Evolutionary conservation across 345 rosid genomes (phyloP).

Genomic region (Salix viminalis): DNA sequence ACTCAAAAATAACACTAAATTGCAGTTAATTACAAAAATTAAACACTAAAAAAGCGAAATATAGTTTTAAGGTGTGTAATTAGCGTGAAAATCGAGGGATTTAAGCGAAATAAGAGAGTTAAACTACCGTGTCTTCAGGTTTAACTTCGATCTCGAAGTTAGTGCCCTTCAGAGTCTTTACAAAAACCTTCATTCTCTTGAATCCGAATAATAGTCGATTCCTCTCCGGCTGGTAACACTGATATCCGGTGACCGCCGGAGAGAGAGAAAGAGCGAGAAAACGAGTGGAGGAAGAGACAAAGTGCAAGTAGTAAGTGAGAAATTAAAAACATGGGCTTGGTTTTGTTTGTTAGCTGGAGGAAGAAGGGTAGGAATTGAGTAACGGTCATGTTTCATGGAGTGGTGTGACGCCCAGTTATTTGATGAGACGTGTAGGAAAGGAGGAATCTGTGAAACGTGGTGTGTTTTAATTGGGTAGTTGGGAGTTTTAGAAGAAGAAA

Average conservation of each 20-base stretch:
- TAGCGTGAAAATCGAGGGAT: background rate
- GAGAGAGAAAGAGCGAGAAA: background rate
- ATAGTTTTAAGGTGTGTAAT: background rate
- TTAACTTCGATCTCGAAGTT: slow-evolving; percentile 50
- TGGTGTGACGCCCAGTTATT: background rate
- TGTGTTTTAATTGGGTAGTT: background rate
- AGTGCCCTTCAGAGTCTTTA: slow-evolving; percentile 47
- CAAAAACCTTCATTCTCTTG: slow-evolving; percentile 40
- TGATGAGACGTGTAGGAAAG: background rate
- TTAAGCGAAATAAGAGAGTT: background rate
- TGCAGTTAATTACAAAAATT: background rate
- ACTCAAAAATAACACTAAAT: background rate
- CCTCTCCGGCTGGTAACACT: background rate
- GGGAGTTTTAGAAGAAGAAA: background rate
- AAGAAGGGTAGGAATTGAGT: background rate
- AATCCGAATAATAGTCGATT: background rate
- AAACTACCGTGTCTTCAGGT: slow-evolving; percentile 43
- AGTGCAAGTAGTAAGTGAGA: background rate
- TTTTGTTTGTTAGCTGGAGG: background rate
- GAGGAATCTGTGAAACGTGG: background rate
- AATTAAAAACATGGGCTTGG: background rate
- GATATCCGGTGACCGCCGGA: slow-evolving; percentile 6
- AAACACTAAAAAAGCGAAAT: background rate
- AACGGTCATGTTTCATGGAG: background rate
- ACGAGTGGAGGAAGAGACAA: background rate